These are phyloP conservation scores for Claviceps pusilla DNA, from an alignment of 2,329 filamentous ascomycete species.

Conservation along the genomic window DNA sequence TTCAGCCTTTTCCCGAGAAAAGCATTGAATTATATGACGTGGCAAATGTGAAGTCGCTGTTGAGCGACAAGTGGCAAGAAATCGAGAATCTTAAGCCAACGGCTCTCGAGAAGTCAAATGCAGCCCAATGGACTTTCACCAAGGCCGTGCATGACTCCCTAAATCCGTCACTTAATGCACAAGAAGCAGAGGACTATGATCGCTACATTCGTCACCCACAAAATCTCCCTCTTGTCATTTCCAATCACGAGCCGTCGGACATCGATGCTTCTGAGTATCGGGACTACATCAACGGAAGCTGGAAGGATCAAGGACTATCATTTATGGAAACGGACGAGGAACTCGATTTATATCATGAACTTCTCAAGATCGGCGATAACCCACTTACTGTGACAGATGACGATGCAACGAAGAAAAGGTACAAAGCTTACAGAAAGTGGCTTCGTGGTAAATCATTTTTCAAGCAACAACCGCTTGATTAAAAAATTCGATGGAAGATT, in stretches of 20 bases:
- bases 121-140: constrained; percentile 76
- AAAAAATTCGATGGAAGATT: constrained; percentile 10
- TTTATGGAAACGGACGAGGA: constrained; percentile 33
- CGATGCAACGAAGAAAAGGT: constrained; percentile 80
- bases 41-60: background rate
- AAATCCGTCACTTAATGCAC: constrained; percentile 62
- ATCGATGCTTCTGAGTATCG: constrained; percentile 53
- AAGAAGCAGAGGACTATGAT: constrained; percentile 74
- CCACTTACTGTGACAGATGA: constrained; percentile 78
- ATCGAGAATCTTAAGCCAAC: constrained; percentile 36
- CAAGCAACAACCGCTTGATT: constrained; percentile 64
- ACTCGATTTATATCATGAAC: constrained; percentile 52
- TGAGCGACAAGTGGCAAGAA: constrained; percentile 1
- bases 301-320: constrained; percentile 43
- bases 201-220: constrained; percentile 82
- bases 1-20: constrained; percentile 34
- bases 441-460: constrained; percentile 87
- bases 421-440: constrained; percentile 95
- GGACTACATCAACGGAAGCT: constrained; percentile 61
- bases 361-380: constrained; percentile 63
- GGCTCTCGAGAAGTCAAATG: constrained; percentile 59
- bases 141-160: constrained; percentile 76
- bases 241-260: constrained; percentile 47
- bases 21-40: constrained; percentile 8
- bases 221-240: constrained; percentile 69